A percentile compares a stretch with the other conserved stretches of the same genome.
phyloP scores from a whole-genome alignment of 306 rosid genomes.

The Styphnolobium japonicum region DNA sequence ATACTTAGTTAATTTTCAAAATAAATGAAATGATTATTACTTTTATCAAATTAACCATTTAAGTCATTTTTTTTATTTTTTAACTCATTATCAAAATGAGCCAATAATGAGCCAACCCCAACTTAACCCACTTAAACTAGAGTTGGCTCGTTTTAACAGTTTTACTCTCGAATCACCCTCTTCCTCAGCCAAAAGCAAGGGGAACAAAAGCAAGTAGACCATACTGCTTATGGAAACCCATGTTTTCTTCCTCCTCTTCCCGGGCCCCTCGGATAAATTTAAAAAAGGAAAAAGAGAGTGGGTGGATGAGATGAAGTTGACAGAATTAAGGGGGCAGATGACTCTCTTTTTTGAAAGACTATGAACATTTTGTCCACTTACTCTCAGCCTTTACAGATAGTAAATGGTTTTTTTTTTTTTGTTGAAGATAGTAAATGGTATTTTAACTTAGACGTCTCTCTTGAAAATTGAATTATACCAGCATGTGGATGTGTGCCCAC shows the following conservation, averaged over 20 bases:
- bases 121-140: too few species aligned
- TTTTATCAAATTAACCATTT: too few species aligned
- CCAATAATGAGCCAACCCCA: too few species aligned
- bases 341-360: neutral
- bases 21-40: too few species aligned
- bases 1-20: too few species aligned
- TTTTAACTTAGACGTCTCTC: neutral
- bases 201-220: too few species aligned
- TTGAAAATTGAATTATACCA: neutral
- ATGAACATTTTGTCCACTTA: neutral
- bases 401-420: neutral
- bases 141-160: too few species aligned
- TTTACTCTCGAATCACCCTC: too few species aligned
- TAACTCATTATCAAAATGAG: too few species aligned
- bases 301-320: neutral
- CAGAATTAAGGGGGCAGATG: neutral
- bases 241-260: neutral
- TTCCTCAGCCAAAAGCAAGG: too few species aligned
- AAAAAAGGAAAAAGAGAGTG: neutral
- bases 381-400: neutral
- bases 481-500: neutral
- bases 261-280: neutral
- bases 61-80: too few species aligned
- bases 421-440: neutral
- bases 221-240: neutral